Evolutionary conservation across 129 eudicot species (phyloP).

Genomic region (carrot (Daucus carota)): DH1_v3.0 NC_030382.2:51763501-51764000

Average conservation of each 20-base stretch:
- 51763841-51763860: slow-evolving; percentile 34
- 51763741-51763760: slow-evolving; percentile 19
- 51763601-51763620: slow-evolving; percentile 29
- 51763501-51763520: slow-evolving; percentile 17
- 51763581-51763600: slow-evolving; percentile 5
- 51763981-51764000: too few relatives aligned
- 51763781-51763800: slow-evolving; percentile 21
- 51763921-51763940: not conserved
- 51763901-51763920: slow-evolving; percentile 44
- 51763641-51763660: slow-evolving; percentile 17
- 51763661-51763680: not conserved
- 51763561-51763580: slow-evolving; percentile 32
- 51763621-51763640: slow-evolving; percentile 24
- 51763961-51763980: too few relatives aligned
- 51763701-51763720: slow-evolving; percentile 18
- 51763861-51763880: slow-evolving; percentile 51
- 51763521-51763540: slow-evolving; percentile 31
- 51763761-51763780: slow-evolving; percentile 39
- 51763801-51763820: slow-evolving; percentile 42
- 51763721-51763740: slow-evolving; percentile 2
- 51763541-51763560: slow-evolving; percentile 26
- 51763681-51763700: slow-evolving; percentile 26
- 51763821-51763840: slow-evolving; percentile 30
- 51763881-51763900: slow-evolving; percentile 47
- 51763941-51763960: not conserved